phyloP scores from a whole-genome alignment of 1,284 basidiomycete species.

The Wolfiporia cocos region DNA sequence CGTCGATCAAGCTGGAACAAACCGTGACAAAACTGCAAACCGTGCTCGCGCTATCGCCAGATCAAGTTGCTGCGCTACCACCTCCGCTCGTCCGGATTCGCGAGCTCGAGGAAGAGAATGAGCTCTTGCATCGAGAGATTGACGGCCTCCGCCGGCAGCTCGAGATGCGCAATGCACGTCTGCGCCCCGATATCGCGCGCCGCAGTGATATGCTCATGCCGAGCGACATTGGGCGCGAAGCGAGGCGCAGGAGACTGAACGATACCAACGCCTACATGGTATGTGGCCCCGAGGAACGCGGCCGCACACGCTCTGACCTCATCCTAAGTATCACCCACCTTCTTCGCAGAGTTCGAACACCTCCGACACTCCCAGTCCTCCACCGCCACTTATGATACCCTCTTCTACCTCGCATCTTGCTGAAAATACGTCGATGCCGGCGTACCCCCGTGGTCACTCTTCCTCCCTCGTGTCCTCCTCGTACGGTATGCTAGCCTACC shows the following conservation, averaged over 20 bases:
- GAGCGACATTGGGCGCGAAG: slow-evolving; percentile 38
- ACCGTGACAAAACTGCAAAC: slow-evolving; percentile 77
- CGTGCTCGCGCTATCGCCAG: slow-evolving; percentile 59
- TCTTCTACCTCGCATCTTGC: slow-evolving; percentile 28
- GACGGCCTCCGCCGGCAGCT: slow-evolving; percentile 62
- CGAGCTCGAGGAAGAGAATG: slow-evolving; percentile 72
- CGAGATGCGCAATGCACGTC: slow-evolving; percentile 22
- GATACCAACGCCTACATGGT: slow-evolving; percentile 62
- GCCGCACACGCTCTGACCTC: too few species aligned
- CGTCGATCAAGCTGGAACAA: slow-evolving; percentile 56
- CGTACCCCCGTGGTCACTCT: too few species aligned
- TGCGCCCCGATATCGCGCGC: slow-evolving; percentile 23
- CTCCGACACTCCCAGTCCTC: slow-evolving; percentile 38
- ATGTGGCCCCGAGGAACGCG: too few species aligned
- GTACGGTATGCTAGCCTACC: slow-evolving; percentile 48
- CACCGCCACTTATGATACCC: slow-evolving; percentile 57
- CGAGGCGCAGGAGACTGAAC: slow-evolving; percentile 44
- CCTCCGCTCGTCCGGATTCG: slow-evolving; percentile 65
- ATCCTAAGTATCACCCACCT: too few species aligned
- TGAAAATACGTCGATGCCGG: slow-evolving; percentile 9
- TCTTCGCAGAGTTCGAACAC: slow-evolving; percentile 1
- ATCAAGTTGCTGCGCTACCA: slow-evolving; percentile 63
- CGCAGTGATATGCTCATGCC: slow-evolving; percentile 15
- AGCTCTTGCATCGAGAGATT: slow-evolving; percentile 59
- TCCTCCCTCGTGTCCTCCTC: slow-evolving; percentile 40